Conservation (phyloP, 2,329 filamentous ascomycete genomes). For the Echinosphaeria canescens region DNA sequence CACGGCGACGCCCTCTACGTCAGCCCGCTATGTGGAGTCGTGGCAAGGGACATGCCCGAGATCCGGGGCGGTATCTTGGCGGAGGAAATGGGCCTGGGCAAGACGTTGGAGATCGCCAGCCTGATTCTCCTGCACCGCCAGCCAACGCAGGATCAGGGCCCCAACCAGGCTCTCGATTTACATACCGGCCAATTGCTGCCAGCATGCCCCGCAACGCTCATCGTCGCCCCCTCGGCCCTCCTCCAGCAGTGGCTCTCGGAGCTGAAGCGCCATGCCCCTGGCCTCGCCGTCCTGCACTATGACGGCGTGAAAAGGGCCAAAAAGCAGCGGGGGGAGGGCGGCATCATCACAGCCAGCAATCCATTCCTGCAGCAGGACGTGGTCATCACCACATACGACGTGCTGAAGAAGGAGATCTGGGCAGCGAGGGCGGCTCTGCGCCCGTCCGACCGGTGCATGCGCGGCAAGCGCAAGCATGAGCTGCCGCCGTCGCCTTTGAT, state of each 20-base stretch:
- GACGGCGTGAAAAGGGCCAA: constrained; percentile 18
- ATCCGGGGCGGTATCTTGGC: constrained; percentile 1
- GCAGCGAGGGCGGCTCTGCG: constrained; percentile 56
- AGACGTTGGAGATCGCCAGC: constrained; percentile 56
- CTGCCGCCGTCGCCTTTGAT: constrained; percentile 55
- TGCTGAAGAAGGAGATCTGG: constrained; percentile 64
- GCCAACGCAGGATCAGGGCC: constrained; percentile 2
- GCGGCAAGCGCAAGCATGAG: constrained; percentile 43
- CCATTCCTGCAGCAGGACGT: constrained; percentile 31
- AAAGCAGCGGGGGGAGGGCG: constrained; percentile 17
- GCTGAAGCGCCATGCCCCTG: constrained; percentile 32
- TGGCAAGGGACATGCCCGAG: not conserved
- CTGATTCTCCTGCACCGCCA: constrained; percentile 43
- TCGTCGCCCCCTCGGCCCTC: constrained; percentile 35
- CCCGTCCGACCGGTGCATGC: constrained; percentile 44
- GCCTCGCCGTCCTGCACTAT: constrained; percentile 32
- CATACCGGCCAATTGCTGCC: constrained; percentile 20
- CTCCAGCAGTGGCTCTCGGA: constrained; percentile 40
- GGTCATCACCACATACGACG: constrained; percentile 41
- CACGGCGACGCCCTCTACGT: not conserved
- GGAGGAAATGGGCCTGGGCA: constrained; percentile 21
- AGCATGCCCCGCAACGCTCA: constrained; percentile 32
- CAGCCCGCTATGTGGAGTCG: not conserved
- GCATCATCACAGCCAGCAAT: no score
- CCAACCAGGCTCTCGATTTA: constrained; percentile 10